These are phyloP conservation scores for Moricandia arvensis DNA, from an alignment of 345 rosid species.

Conservation along the genomic window DNA sequence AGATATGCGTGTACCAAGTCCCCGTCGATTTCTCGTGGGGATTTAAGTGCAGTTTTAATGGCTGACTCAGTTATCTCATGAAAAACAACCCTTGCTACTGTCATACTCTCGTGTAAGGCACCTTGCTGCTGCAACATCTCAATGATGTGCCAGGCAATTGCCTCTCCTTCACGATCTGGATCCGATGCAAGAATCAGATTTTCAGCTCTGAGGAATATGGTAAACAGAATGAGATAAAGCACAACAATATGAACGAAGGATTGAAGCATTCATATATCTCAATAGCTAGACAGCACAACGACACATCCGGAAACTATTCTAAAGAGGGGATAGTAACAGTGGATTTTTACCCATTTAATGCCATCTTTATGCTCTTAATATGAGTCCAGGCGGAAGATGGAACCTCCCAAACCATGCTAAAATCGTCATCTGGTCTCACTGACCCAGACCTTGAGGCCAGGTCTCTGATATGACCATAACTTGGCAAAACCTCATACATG, in stretches of 20 bases:
- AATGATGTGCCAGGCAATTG: conserved; percentile 97
- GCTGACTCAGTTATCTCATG: conserved; percentile 96
- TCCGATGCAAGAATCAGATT: conserved; percentile 96
- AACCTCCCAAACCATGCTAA: conserved; percentile 99
- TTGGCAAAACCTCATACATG: conserved; percentile 87
- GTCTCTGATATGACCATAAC: conserved; percentile 96
- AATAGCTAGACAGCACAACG: conserved; percentile 15
- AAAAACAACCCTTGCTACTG: conserved; percentile 86
- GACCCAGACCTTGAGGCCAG: conserved; percentile 97
- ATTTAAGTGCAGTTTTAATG: conserved; percentile 69
- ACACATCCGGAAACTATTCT: conserved; percentile 11
- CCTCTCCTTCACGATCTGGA: conserved; percentile 99
- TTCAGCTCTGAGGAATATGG: conserved; percentile 76
- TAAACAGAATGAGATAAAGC: conserved; percentile 42
- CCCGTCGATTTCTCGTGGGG: conserved; percentile 80
- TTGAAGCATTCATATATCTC: conserved; percentile 24
- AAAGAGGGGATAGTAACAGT: background rate
- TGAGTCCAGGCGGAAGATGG: conserved; percentile 96
- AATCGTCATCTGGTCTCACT: conserved; percentile 96
- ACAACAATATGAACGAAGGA: conserved; percentile 22
- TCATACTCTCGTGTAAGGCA: conserved; percentile 69
- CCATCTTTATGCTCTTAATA: conserved; percentile 92
- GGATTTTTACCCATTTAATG: conserved; percentile 63
- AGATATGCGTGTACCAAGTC: conserved; percentile 93
- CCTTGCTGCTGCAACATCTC: conserved; percentile 98